Base-by-base conservation (phyloP, 2,329 filamentous ascomycete genomes). In the Penicillium sp. region DNA sequence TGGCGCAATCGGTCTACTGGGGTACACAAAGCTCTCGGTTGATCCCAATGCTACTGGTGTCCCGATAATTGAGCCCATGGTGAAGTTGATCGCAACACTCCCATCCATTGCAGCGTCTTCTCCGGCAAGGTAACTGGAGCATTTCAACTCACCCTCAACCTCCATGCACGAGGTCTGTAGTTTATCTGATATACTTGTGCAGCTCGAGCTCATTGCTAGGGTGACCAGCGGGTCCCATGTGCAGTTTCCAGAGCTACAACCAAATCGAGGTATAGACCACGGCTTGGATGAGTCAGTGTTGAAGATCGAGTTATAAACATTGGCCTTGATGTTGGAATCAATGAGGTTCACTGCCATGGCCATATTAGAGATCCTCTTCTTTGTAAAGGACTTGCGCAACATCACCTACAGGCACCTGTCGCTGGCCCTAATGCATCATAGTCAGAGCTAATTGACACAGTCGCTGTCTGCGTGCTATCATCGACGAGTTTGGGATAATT, bases 281-380 rank as follows among this genome's bases (percentile, higher is more conserved):
- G 56, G 53, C 10, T 18, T 49, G 5, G 36, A 14, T 7, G 18
- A 22, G 22, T 58, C 48, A 4, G n/a, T 41, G 29, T 45, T 58
- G 27, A 58, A 50, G 7, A 58, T 24, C 9, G 45, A 49, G 16
- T 53, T 58, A 34, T 55, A 58, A 16, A 58, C 45, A 8, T 55
- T 58, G 10, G 42, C 40, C 27, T 27, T 42, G 18, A 42, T 11
- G 22, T 11, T 13, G 6, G 40, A 10, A 13, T 42, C 40, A 13
- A 27, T 27, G 14, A 24, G 22, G 40, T 24, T 13, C 10, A 14
- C 40, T 42, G 21, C 21, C n/a, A 38, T n/a, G 14, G 16, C 24
- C 4, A 5, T 18, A 16, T 38, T 38, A 38, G 36, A n/a, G 29
- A 31, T 31, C 2, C 18, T 18, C 29, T 31, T 31, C 29, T 7